Evolutionary conservation across 495 filamentous ascomycete species (phyloP).

Genomic region (Talaromyces liani): DNA sequence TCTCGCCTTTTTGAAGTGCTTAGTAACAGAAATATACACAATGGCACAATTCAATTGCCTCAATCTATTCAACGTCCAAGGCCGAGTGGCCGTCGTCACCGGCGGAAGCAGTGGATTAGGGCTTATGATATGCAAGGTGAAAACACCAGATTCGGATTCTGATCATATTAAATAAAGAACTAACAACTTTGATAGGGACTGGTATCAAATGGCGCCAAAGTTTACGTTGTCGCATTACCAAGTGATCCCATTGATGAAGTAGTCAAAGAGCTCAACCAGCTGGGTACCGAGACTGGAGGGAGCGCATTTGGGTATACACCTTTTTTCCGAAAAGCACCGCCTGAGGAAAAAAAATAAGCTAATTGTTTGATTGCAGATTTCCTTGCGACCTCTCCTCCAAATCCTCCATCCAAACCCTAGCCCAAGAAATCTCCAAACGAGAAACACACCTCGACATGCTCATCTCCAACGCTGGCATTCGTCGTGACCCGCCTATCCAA

Average conservation of each 20-base stretch:
- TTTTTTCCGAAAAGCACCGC: no score
- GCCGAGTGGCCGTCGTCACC: slow-evolving; percentile 33
- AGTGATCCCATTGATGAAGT: slow-evolving; percentile 26
- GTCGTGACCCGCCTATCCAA: slow-evolving; percentile 27
- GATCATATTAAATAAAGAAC: no score
- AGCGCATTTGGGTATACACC: slow-evolving; percentile 23
- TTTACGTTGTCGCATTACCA: slow-evolving; percentile 29
- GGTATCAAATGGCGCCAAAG: slow-evolving; percentile 35
- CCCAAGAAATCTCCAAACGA: slow-evolving; percentile 13
- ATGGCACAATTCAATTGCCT: slow-evolving; percentile 10
- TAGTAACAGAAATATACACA: not conserved
- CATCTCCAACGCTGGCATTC: slow-evolving; percentile 38
- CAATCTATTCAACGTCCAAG: slow-evolving; percentile 22
- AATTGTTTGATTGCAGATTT: slow-evolving; percentile 14
- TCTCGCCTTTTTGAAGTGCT: not conserved
- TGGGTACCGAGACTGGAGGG: slow-evolving; percentile 24
- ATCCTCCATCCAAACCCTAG: slow-evolving; percentile 22
- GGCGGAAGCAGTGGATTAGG: slow-evolving; percentile 39
- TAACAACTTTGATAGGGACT: slow-evolving; percentile 20
- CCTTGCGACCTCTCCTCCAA: slow-evolving; percentile 33
- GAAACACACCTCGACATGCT: slow-evolving; percentile 32
- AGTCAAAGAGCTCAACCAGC: slow-evolving; percentile 22
- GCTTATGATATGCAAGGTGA: slow-evolving; percentile 34
- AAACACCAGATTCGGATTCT: not conserved
- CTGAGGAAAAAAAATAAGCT: not conserved